Evolutionary conservation across 177 flowering plant genomes (phyloP), one percentile per base, ranked within the genome.

Genomic region (Vitis hybrid): DNA sequence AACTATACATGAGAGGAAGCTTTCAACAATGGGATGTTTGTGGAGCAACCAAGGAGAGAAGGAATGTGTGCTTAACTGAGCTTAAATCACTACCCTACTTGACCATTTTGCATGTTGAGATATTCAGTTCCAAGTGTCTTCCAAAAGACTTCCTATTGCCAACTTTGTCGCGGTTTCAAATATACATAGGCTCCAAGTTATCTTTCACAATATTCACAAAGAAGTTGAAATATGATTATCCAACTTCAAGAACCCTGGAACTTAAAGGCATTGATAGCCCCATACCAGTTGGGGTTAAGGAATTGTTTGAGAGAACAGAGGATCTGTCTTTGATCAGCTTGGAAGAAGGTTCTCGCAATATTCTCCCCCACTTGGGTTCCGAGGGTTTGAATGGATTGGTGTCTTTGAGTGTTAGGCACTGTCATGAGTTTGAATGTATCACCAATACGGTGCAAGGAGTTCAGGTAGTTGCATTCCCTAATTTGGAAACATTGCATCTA

Each of bases 151-250:
- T 54, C 47, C 1, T 11, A 17, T 11, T 10, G 24, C 18, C 18
- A 24, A 67, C 31, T 10, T 67, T 12, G 69, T 13, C 15, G 22
- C 24, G 50, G 55, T 67, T 54, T 67, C 11, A 17, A 11, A 67
- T 67, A 54, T 15, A 10, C 5, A 55, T 67, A 0, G 69, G 59
- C 6, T 6, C 18, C 12, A 44, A 44, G 12, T 31, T 5, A 19
- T 18, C 33, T 11, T 38, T 38, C 47, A 38, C 47, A 8, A 8
- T 38, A 38, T 38, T 38, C 47, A 38, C 47, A 38, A 38, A 8
- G 4, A 65, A n/a, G 6, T 20, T 18, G 14, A 5, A 15, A 2
- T 5, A 4, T 13, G 10, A 12, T 13, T 11, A 50, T 18, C 20
- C 8, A 14, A 10, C 18, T 11, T 18, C 31, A 15, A 11, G 12